Percentiles rank a stretch among this genome's conserved stretches.
Conservation (phyloP, 768 basidiomycete genomes). For the Neoboletus brunneissimus region DNA sequence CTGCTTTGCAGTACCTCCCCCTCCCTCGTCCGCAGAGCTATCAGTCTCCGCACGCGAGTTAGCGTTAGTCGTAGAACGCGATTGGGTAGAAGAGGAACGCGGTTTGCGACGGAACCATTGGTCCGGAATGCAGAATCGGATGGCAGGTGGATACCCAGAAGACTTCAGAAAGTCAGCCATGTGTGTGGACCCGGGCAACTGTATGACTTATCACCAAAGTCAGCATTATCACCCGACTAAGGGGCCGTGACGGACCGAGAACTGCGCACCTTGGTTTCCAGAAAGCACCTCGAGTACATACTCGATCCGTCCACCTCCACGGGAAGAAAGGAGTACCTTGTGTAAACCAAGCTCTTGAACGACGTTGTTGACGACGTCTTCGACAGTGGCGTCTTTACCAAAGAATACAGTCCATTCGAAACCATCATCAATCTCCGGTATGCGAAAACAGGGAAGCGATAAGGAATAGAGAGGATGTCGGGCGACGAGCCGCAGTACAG, state of each 20-base stretch:
- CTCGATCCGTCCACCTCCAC: slow-evolving; percentile 59
- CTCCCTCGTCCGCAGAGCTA: slow-evolving; percentile 37
- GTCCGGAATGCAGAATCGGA: slow-evolving; percentile 70
- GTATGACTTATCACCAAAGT: slow-evolving; percentile 12
- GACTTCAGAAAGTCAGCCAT: slow-evolving; percentile 18
- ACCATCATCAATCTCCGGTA: slow-evolving; percentile 76
- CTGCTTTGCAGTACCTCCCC: slow-evolving; percentile 64
- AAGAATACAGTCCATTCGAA: slow-evolving; percentile 67
- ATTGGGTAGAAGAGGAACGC: slow-evolving; percentile 42
- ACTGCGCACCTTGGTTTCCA: slow-evolving; percentile 48
- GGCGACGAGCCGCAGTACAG: slow-evolving; percentile 69
- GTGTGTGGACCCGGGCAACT: slow-evolving; percentile 8
- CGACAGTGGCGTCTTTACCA: slow-evolving; percentile 52
- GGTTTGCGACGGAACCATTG: slow-evolving; percentile 77
- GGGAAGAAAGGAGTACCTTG: slow-evolving; percentile 62
- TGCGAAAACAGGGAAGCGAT: slow-evolving; percentile 54
- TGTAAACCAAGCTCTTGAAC: slow-evolving; percentile 66
- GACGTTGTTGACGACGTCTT: slow-evolving; percentile 51
- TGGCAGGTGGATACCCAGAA: slow-evolving; percentile 21
- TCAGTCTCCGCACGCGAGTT: too few species aligned
- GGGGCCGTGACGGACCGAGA: not conserved
- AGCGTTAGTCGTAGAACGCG: too few species aligned
- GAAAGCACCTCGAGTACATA: slow-evolving; percentile 70
- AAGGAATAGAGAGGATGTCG: slow-evolving; percentile 59
- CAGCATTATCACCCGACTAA: not conserved